A percentile compares a stretch with the other conserved stretches of the same genome.
phyloP scores from a whole-genome alignment of 2,329 filamentous ascomycete species.

The Aspergillus flavus region DNA sequence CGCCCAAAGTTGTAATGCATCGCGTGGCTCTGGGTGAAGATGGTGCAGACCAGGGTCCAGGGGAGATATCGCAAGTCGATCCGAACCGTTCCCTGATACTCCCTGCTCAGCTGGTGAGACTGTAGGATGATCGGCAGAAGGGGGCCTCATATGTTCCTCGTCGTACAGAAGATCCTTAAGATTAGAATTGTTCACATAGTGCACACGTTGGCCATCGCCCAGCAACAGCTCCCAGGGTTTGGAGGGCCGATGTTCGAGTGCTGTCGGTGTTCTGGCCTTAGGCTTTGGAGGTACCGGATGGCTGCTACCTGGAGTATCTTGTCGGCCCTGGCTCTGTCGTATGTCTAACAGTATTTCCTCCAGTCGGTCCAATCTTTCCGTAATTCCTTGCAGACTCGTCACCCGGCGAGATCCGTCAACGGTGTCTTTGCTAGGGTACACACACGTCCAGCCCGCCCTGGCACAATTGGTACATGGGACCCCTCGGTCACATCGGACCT shows the following conservation, averaged over 20 bases:
- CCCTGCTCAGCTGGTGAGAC: too few relatives aligned
- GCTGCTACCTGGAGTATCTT: too few relatives aligned
- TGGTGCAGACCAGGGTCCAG: too few relatives aligned
- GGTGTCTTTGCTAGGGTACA: background rate
- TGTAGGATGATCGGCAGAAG: too few relatives aligned
- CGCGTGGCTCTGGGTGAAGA: background rate
- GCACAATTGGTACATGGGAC: background rate
- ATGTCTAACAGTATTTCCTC: background rate
- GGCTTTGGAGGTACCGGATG: too few relatives aligned
- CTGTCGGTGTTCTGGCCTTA: background rate
- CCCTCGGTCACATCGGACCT: conserved; percentile 1
- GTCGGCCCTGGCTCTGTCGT: background rate
- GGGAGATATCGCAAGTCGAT: too few relatives aligned
- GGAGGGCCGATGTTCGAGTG: background rate
- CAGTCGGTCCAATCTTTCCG: background rate
- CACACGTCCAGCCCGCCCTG: background rate
- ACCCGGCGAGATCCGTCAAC: background rate
- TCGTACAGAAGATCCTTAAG: background rate
- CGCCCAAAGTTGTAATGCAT: background rate
- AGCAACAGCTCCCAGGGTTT: background rate
- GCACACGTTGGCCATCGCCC: background rate
- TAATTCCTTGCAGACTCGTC: background rate
- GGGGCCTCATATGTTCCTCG: too few relatives aligned
- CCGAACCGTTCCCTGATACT: too few relatives aligned
- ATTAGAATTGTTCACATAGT: conserved; percentile 4